Evolutionary conservation across 495 filamentous ascomycete species (phyloP), one percentile per base, ranked within the genome.

Genomic region (Hypoxylon rickii): DNA sequence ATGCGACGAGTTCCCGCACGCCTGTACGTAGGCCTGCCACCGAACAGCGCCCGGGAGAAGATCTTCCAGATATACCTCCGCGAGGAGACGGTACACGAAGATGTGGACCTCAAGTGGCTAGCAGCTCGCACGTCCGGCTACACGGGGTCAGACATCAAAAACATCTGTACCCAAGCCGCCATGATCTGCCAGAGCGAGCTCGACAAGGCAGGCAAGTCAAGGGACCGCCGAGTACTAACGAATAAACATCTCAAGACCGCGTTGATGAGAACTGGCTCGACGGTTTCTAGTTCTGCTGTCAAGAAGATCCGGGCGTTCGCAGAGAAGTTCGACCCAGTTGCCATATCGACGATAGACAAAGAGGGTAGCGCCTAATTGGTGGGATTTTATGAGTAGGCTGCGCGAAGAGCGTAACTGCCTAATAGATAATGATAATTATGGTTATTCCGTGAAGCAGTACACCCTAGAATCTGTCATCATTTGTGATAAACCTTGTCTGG

Each of bases 101-200:
- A 48, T 15, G 24, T 55, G 12, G 20, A 58, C 3, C 12, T 57
- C n/a, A 11, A 18, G 4, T 31, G 11, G 0, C 32, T 66, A 8
- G 49, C 61, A 15, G 16, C 17, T 2, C 18, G 18, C 3, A 64
- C 55, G 18, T 13, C 19, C 7, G 38, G 26, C 4, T 66, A 46
- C 37, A 55, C 61, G 3, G 63, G 63, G 5, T 63, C 60, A 17
- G 63, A 66, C 31, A 42, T 66, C 7, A 53, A 54, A 11, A 66
- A 13, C 11, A 7, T 66, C 13, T 63, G 60, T 36, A 43, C 53
- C 2, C 19, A 51, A 15, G 63, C 63, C 1, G 61, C 63, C 3
- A 20, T 61, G 34, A 40, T 41, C 11, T 58, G 55, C 10, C 44
- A 51, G 34, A 29, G 19, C 10, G 47, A 51, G 36, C 33, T 51